A percentile compares a stretch with the other conserved stretches of the same genome.
These are phyloP conservation scores for Lenwebbia sp. DNA, from an alignment of 345 rosid species.

Conservation along the genomic window DNA sequence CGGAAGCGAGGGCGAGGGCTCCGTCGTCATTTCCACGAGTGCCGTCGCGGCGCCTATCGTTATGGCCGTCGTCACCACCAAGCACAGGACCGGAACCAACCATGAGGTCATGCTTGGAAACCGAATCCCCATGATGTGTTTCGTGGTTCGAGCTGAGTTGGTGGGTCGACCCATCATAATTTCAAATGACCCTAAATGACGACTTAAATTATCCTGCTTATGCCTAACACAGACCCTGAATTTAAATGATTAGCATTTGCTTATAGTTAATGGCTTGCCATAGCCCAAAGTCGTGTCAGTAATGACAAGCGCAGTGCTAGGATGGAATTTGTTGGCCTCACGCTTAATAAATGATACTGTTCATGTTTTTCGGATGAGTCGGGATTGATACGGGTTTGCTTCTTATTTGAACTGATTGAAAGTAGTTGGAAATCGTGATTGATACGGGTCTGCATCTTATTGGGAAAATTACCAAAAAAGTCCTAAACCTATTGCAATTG, in stretches of 20 bases:
- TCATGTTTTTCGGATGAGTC: background rate
- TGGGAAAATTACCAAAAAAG: too few relatives aligned
- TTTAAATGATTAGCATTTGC: background rate
- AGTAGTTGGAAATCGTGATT: fast-evolving
- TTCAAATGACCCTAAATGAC: background rate
- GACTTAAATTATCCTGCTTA: background rate
- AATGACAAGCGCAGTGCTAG: fast-evolving
- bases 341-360: background rate
- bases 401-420: background rate
- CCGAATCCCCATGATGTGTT: background rate
- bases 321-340: background rate
- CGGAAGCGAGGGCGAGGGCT: background rate
- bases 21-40: background rate
- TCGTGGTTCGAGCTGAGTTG: background rate
- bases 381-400: fast-evolving
- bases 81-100: background rate
- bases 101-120: background rate
- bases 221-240: background rate
- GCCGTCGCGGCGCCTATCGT: background rate
- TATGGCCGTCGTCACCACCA: background rate
- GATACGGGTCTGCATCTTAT: too few relatives aligned
- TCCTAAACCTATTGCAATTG: too few relatives aligned
- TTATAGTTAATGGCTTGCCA: background rate
- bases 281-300: background rate
- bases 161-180: background rate